Base-by-base conservation (phyloP, 1,139 yeast genomes). In the Geotrichum macrosporum region DNA sequence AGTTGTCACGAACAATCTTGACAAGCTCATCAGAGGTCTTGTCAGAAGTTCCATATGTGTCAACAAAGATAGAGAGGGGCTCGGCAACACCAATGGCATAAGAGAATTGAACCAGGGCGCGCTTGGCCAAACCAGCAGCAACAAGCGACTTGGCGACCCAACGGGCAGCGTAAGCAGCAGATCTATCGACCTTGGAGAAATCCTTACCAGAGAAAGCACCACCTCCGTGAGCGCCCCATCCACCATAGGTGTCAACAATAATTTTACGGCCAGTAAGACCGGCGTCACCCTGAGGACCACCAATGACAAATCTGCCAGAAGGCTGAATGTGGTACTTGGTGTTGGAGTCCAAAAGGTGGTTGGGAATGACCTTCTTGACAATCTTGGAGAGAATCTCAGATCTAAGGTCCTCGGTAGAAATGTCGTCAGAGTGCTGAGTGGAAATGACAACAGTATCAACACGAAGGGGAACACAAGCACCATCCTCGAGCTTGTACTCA, bases 171-270 rank as follows among this genome's bases (percentile, higher is more conserved):
- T 92, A 92, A 60, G 98, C 98, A 68, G 98, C 99, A 59, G 98
- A 92, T 78, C 99, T 87, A 74, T 92, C 99, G 67, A 92, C 99
- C 80, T 92, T 92, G 70, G 97, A 87, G 85, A 87, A 92, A 74
- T 92, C 99, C 80, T 92, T 92, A 74, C 99, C 99, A 56, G 96
- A 85, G 88, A 94, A 92, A 58, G 98, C 98, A 80, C 99, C 99
- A 79, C 99, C 99, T 75, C 99, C 99, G 78, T 92, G 98, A 65
- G 98, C 97, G 74, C 98, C 96, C 94, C 98, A 94, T 65, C 99
- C 98, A 77, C 99, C 99, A 76, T 92, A 92, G 57, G 98, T 94
- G 74, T 92, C 99, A 68, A 92, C 99, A 67, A 92, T 92, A 71
- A 92, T 92, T 80, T 92, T 92, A 77, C 99, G 88, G 72, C 99